These are phyloP conservation scores for Fomitopsis serialis DNA, from an alignment of 768 basidiomycete genomes.

Conservation along the genomic window DNA sequence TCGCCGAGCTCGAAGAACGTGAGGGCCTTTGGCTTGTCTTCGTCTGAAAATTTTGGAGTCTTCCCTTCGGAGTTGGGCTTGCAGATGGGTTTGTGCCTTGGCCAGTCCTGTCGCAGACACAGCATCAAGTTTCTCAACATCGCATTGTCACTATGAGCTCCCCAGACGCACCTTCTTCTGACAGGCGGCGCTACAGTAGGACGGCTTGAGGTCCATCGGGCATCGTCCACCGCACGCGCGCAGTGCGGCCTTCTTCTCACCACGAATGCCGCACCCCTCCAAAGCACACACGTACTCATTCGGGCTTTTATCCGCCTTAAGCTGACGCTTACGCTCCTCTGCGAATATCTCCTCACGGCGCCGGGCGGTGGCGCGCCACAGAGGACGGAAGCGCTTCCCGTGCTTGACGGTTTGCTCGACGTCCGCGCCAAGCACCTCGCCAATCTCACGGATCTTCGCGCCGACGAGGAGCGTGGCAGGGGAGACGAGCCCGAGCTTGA, in stretches of 20 bases:
- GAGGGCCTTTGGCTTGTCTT: neutral
- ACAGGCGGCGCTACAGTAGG: constrained; percentile 17
- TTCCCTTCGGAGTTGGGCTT: neutral
- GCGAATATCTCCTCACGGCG: constrained; percentile 2
- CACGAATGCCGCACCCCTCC: constrained; percentile 15
- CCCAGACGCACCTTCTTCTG: constrained; percentile 9
- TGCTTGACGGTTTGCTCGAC: constrained; percentile 1
- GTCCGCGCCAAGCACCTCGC: neutral
- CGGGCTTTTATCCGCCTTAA: constrained; percentile 5
- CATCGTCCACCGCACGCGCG: constrained; percentile 12
- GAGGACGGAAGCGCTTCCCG: constrained; percentile 9
- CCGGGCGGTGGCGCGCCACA: neutral
- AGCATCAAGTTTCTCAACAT: too few relatives aligned
- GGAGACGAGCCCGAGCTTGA: constrained; percentile 7
- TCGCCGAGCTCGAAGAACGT: neutral
- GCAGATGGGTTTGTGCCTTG: constrained; percentile 1
- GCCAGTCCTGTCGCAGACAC: neutral
- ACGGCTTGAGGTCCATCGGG: constrained; percentile 11
- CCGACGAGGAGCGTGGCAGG: constrained; percentile 7
- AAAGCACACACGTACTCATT: constrained; percentile 13
- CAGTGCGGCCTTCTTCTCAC: constrained; percentile 9
- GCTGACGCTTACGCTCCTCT: neutral
- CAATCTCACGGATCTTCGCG: neutral
- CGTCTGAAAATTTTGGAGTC: neutral
- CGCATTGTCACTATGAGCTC: neutral